phyloP scores from a whole-genome alignment of 83 land plant species.

The Diphasiastrum complanatum region DNA sequence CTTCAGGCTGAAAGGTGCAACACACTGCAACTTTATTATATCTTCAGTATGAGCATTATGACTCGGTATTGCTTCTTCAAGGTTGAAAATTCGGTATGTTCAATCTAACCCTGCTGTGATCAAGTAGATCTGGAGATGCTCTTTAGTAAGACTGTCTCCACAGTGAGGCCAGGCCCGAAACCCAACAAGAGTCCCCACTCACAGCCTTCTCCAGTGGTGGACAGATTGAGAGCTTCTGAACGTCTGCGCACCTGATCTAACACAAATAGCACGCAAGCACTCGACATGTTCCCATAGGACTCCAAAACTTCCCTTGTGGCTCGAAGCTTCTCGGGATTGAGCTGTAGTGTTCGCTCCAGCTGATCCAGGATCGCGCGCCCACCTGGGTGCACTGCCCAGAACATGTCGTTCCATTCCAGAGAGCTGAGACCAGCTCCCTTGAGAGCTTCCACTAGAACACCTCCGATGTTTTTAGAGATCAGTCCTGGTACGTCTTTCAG shows the following conservation, averaged over 20 bases:
- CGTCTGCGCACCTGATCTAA: slow-evolving; percentile 10
- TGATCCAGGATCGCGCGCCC: slow-evolving; percentile 18
- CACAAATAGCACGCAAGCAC: slow-evolving; percentile 11
- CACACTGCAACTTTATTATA: too few species aligned
- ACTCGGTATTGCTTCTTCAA: too few species aligned
- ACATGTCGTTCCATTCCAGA: slow-evolving; percentile 10
- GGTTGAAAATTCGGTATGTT: too few species aligned
- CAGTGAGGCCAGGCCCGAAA: slow-evolving; percentile 18
- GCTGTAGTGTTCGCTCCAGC: slow-evolving; percentile 2
- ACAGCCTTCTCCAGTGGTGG: slow-evolving; percentile 11
- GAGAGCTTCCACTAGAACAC: neutral
- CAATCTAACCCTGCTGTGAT: too few species aligned
- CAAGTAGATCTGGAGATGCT: too few species aligned
- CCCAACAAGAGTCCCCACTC: slow-evolving; percentile 13
- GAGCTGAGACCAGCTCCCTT: neutral
- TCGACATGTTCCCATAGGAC: slow-evolving; percentile 16
- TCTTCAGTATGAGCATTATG: too few species aligned
- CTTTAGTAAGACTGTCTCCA: too few species aligned
- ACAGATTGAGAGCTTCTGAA: neutral
- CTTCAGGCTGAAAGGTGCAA: too few species aligned
- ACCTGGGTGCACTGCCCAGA: slow-evolving; percentile 21
- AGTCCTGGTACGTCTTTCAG: slow-evolving; percentile 17
- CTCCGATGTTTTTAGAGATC: slow-evolving; percentile 15
- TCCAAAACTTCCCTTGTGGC: slow-evolving; percentile 6
- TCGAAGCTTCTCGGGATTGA: neutral